Evolutionary conservation across 2,329 filamentous ascomycete genomes (phyloP).

Genomic region (Aspergillus ruber): DNA sequence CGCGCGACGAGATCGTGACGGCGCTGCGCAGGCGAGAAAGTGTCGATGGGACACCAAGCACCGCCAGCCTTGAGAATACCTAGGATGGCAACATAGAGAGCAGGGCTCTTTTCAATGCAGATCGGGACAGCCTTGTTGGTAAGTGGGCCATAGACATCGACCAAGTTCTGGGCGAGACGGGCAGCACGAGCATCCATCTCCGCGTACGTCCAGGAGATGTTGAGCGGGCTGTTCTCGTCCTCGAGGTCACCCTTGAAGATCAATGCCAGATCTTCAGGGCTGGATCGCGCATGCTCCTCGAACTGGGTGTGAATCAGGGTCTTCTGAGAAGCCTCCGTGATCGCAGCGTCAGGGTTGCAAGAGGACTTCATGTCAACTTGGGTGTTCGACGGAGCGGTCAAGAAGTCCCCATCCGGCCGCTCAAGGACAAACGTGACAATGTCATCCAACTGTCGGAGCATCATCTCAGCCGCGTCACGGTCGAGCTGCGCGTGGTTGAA

Average conservation of each 20-base stretch:
- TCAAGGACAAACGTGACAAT: constrained; percentile 20
- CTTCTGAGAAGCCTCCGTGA: constrained; percentile 8
- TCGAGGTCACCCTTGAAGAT: constrained; percentile 24
- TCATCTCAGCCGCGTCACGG: constrained; percentile 13
- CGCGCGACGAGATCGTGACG: constrained; percentile 34
- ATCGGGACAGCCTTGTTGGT: constrained; percentile 27
- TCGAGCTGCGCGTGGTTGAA: constrained; percentile 22
- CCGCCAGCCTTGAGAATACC: constrained; percentile 39
- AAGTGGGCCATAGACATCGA: constrained; percentile 18
- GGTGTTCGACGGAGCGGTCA: constrained; percentile 10
- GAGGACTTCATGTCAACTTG: constrained; percentile 12
- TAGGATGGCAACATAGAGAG: constrained; percentile 36
- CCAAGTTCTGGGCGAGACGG: constrained; percentile 23
- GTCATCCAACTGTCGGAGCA: constrained; percentile 22
- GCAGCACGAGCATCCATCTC: constrained; percentile 32
- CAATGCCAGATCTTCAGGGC: constrained; percentile 21
- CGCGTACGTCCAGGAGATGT: constrained; percentile 26
- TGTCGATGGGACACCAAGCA: constrained; percentile 38
- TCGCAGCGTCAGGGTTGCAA: constrained; percentile 11
- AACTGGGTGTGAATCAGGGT: constrained; percentile 22
- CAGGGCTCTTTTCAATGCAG: constrained; percentile 34
- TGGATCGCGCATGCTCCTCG: constrained; percentile 18
- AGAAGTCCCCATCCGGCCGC: constrained; percentile 14
- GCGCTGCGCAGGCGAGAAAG: constrained; percentile 31
- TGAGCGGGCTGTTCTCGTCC: constrained; percentile 8